Percentiles rank a stretch among this genome's conserved stretches.
Evolutionary conservation across 305 asterid genomes (phyloP).

Genomic region (Rubia tinctorum): DNA sequence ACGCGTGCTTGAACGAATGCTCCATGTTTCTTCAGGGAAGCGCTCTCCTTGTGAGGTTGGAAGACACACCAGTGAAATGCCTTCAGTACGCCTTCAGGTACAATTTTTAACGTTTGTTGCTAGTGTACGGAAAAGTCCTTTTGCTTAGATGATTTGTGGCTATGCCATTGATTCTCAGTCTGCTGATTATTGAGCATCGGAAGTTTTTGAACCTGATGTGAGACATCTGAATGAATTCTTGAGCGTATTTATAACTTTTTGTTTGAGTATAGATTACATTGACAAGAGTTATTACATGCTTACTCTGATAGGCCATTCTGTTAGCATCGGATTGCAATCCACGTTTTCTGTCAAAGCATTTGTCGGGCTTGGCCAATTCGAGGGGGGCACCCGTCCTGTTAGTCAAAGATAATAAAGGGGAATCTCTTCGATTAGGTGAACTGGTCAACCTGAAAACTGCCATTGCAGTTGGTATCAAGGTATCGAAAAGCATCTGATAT

Average conservation of each 20-base stretch:
- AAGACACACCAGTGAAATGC: slow-evolving; percentile 20
- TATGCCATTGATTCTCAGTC: neutral
- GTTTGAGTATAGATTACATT: slow-evolving; percentile 4
- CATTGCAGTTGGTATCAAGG: slow-evolving; percentile 83
- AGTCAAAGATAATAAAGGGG: slow-evolving; percentile 59
- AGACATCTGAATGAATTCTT: neutral
- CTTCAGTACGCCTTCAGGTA: slow-evolving; percentile 62
- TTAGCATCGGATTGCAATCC: slow-evolving; percentile 83
- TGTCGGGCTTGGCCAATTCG: slow-evolving; percentile 67
- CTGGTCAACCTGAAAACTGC: slow-evolving; percentile 74
- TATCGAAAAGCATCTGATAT: slow-evolving; percentile 9
- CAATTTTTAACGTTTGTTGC: neutral
- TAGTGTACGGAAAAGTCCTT: neutral
- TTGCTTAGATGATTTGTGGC: no score
- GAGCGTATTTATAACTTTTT: slow-evolving; percentile 4
- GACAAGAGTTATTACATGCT: neutral
- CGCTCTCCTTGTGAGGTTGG: slow-evolving; percentile 11
- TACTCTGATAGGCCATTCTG: slow-evolving; percentile 51
- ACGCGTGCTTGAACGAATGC: slow-evolving; percentile 81
- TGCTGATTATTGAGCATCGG: neutral
- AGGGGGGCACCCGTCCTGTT: slow-evolving; percentile 64
- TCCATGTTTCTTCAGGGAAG: slow-evolving; percentile 21
- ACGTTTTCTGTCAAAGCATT: slow-evolving; percentile 67
- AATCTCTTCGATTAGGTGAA: slow-evolving; percentile 77
- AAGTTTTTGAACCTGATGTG: neutral